Evolutionary conservation across 2,329 filamentous ascomycete genomes (phyloP), one percentile per base, ranked within the genome.

Genomic region (Ophiosphaerella herpotricha): DNA sequence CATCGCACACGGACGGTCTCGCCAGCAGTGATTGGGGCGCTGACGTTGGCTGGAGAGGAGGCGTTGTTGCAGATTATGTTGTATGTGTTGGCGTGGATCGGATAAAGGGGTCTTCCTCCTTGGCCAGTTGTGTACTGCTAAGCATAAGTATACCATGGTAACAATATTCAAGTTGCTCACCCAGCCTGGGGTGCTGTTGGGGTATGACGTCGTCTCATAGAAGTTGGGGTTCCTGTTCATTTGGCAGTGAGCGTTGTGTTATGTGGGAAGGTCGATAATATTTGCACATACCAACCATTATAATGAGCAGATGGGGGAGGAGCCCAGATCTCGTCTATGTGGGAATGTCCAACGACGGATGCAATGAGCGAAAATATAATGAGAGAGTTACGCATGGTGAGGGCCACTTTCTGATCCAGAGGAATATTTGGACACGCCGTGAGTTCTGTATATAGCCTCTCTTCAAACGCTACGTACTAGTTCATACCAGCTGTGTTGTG

Each of bases 21-120:
- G 14, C 44, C 44, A 3, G 58, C 46, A 4, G 55, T 51, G 24
- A 66, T 62, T 16, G 61, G 51, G 37, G 65, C 59, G 46, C 58
- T 58, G 45, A 59, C 49, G 39, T 62, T 50, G 24, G 54, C 63
- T 12, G 62, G 52, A 1, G 46, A 57, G 37, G 53, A 55, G n/a
- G 46, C 41, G 50, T 66, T 67, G 56, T 64, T 63, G 56, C 66
- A 69, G 55, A 64, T 61, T 45, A 69, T 67, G 39, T 64, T 48
- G 48, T 39, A 36, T 16, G 49, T 39, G 43, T 54, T 52, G 43
- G 52, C 51, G 36, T 50, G 46, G 48, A 54, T 55, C 11, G 66
- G 63, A 18, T 53, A 48, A 16, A 69, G 53, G 32, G 64, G 66
- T 46, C 60, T 63, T 38, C 64, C 62, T 38, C 62, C 65, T 12